A percentile compares a stretch with the other conserved stretches of the same genome.
Evolutionary conservation across 306 rosid species (phyloP).

Genomic region (Purshia tridentata): DNA sequence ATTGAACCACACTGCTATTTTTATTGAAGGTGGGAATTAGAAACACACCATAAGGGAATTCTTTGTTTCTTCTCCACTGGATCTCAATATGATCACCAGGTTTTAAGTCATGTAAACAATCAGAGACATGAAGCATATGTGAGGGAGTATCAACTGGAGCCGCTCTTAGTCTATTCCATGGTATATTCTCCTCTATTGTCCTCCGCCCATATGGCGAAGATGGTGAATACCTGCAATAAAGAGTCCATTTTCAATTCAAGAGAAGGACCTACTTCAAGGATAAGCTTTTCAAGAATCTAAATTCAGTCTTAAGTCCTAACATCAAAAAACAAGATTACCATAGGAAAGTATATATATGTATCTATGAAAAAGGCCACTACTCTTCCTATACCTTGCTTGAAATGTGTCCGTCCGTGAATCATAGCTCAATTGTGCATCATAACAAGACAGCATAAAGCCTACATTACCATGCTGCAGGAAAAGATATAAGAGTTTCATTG

Average conservation of each 20-base stretch:
- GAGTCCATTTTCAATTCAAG: slow-evolving; percentile 14
- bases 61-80: slow-evolving; percentile 91
- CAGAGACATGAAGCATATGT: slow-evolving; percentile 60
- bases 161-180: slow-evolving; percentile 75
- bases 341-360: no score
- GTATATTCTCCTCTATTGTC: slow-evolving; percentile 70
- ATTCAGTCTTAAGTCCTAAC: not conserved
- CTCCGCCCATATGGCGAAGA: slow-evolving; percentile 73
- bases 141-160: slow-evolving; percentile 69
- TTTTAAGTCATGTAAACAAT: slow-evolving; percentile 63
- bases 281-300: slow-evolving; percentile 12
- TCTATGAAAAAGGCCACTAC: slow-evolving; percentile 7
- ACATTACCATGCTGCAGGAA: slow-evolving; percentile 80
- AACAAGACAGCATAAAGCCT: slow-evolving; percentile 91
- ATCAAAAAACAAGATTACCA: not conserved
- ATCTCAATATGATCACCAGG: slow-evolving; percentile 92
- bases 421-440: slow-evolving; percentile 83
- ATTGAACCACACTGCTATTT: not conserved
- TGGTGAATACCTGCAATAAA: slow-evolving; percentile 66
- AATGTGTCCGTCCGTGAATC: slow-evolving; percentile 58
- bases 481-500: slow-evolving; percentile 1
- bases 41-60: slow-evolving; percentile 78
- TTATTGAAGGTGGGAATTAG: not conserved
- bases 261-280: not conserved
- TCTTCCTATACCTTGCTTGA: slow-evolving; percentile 70